A percentile compares a stretch with the other conserved stretches of the same genome.
Evolutionary conservation across 345 rosid species (phyloP).

Genomic region (Physaria fendleri): DNA sequence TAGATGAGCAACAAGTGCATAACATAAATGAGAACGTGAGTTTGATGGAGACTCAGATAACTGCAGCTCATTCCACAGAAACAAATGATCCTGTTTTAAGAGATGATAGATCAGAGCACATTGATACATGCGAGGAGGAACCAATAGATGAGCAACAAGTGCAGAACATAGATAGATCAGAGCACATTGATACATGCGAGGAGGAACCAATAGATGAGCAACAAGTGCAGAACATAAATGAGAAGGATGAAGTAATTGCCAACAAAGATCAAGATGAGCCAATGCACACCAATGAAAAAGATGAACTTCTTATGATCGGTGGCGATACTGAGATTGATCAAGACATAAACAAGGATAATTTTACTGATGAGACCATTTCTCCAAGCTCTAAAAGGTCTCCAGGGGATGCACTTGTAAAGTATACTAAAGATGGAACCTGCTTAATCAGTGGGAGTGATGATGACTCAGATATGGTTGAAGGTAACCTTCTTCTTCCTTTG

Average conservation of each 20-base stretch:
- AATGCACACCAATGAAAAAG: not conserved
- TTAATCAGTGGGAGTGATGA: conserved; percentile 20
- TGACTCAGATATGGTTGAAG: conserved; percentile 15
- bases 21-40: too few species aligned
- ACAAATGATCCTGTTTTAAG: conserved; percentile 8
- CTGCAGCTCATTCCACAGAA: conserved; percentile 4
- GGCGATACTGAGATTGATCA: conserved; percentile 11
- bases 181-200: conserved; percentile 8
- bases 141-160: conserved; percentile 13
- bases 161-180: conserved; percentile 1
- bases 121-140: conserved; percentile 16
- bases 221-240: conserved; percentile 7
- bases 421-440: conserved; percentile 25
- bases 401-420: conserved; percentile 4
- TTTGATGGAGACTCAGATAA: conserved; percentile 10
- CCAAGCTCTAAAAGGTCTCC: conserved; percentile 2
- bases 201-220: conserved; percentile 9
- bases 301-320: conserved; percentile 4
- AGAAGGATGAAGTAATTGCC: conserved; percentile 3
- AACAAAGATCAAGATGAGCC: conserved; percentile 15
- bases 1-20: conserved; percentile 17
- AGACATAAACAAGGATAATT: not conserved
- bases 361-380: conserved; percentile 3
- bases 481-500: conserved; percentile 8
- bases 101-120: conserved; percentile 2